Base-by-base conservation (phyloP, 1,284 basidiomycete species). In the Trichosporon ovoides region DNA sequence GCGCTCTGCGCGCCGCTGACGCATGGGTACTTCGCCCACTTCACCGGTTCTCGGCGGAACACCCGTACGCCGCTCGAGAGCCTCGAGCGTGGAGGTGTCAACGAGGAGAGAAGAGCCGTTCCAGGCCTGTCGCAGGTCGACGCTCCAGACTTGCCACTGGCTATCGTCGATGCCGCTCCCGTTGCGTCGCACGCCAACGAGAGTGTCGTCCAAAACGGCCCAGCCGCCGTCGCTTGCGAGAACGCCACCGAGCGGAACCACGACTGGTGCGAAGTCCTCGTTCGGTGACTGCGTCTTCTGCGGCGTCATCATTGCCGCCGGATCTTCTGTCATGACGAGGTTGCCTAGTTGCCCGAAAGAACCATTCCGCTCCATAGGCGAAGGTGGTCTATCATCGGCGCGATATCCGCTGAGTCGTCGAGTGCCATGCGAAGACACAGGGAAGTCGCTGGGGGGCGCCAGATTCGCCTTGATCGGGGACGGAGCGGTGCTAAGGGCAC, bases 81-180 rank as follows among this genome's bases (percentile, higher is more conserved):
- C 53, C n/a, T 62, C 55, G 22, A 70, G 65, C 3, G 54, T 48
- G 1, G 61, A 60, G 1, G 57, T 36, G 18, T 69, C 62, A 2
- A 72, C 70, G 16, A 67, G 56, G 2, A 74, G 62, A n/a, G 54
- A 60, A 1, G 38, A 48, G 19, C 70, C 71, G 55, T 74, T 71
- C 69, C 68, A 74, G 1, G 69, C 59, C 7, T 56, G 33, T 1
- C 52, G 16, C 3, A 76, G 63, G 48, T 76, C 73, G 9, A 74
- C 18, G 1, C 60, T 55, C 65, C 70, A 73, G 4, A 73, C 49
- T 36, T 71, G 65, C 71, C 72, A 76, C 53, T 68, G 66, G 16
- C 63, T 60, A 58, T 76, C 72, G 55, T 73, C 68, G 52, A 74
- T 70, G 7, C 71, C 70, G 1, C 61, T 52, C 1, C 65, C 60